These are phyloP conservation scores for Penicillium sp. DNA, from an alignment of 2,329 filamentous ascomycete species.

Conservation along the genomic window DNA sequence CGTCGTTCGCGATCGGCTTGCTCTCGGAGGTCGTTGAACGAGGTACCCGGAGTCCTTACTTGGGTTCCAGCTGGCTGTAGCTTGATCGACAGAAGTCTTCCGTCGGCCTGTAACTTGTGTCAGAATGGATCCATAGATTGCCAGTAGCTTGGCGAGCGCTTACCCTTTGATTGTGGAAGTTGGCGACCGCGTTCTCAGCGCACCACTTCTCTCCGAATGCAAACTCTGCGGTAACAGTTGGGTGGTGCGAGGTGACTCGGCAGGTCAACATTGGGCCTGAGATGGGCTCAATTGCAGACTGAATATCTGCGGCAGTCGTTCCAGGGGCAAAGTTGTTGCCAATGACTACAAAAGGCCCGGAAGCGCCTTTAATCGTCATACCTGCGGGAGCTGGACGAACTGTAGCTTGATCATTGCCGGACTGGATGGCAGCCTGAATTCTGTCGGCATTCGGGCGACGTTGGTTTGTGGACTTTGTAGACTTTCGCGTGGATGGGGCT, in stretches of 20 bases:
- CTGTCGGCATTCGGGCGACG: conserved; percentile 45
- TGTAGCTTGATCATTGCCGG: conserved; percentile 39
- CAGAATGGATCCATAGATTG: conserved; percentile 19
- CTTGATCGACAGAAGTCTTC: conserved; percentile 63
- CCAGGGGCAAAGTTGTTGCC: conserved; percentile 70
- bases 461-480: conserved; percentile 37
- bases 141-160: conserved; percentile 14
- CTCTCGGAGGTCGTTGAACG: conserved; percentile 46
- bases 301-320: conserved; percentile 69
- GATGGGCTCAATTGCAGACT: conserved; percentile 62
- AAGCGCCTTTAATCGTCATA: conserved; percentile 62
- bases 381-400: conserved; percentile 42
- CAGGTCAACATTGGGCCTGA: conserved; percentile 62
- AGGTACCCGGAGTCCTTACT: conserved; percentile 21
- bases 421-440: conserved; percentile 40
- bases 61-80: conserved; percentile 48
- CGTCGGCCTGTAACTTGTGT: conserved; percentile 59
- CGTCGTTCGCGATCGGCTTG: conserved; percentile 49
- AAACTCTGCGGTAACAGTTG: conserved; percentile 67
- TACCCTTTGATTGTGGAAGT: conserved; percentile 68
- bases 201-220: conserved; percentile 60
- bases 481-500: conserved; percentile 29
- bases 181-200: conserved; percentile 65
- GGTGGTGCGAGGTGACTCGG: conserved; percentile 58
- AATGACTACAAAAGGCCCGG: conserved; percentile 62